These are phyloP conservation scores for Sistotremastrum suecicum DNA, from an alignment of 768 basidiomycete genomes.

Conservation along the genomic window DNA sequence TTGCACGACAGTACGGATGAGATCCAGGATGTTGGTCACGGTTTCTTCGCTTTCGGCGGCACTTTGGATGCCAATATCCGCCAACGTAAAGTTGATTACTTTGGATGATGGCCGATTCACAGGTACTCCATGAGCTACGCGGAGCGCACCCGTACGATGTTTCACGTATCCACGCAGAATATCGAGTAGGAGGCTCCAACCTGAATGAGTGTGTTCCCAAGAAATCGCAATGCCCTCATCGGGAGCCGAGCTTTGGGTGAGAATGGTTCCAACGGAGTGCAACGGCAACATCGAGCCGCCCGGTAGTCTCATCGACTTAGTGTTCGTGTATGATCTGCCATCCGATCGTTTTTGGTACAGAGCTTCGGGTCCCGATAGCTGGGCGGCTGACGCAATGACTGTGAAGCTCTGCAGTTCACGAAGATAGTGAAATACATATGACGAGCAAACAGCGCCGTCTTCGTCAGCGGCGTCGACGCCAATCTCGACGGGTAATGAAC, in stretches of 20 bases:
- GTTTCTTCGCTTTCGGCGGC: conserved; percentile 45
- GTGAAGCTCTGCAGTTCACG: conserved; percentile 59
- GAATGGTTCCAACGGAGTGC: conserved; percentile 50
- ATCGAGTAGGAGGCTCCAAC: conserved; percentile 79
- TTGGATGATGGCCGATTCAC: conserved; percentile 20
- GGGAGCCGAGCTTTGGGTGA: conserved; percentile 30
- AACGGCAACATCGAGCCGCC: conserved; percentile 61
- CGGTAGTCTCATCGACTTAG: conserved; percentile 54
- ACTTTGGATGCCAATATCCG: conserved; percentile 63
- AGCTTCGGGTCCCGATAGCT: conserved; percentile 53
- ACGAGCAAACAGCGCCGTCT: conserved; percentile 45
- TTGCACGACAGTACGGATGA: conserved; percentile 64
- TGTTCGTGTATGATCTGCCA: conserved; percentile 48
- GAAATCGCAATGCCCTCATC: conserved; percentile 57
- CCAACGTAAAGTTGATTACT: conserved; percentile 19
- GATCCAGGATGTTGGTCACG: conserved; percentile 62
- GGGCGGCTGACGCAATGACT: conserved; percentile 49
- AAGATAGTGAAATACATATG: conserved; percentile 66
- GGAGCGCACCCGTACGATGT: conserved; percentile 39
- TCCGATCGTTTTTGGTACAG: conserved; percentile 50
- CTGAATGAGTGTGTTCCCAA: conserved; percentile 75
- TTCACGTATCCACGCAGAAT: conserved; percentile 65
- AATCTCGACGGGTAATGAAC: conserved; percentile 38
- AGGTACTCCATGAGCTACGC: conserved; percentile 30
- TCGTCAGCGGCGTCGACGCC: conserved; percentile 22